These are phyloP conservation scores for Marasmius tenuissimus DNA, from an alignment of 1,284 basidiomycete species.

Conservation along the genomic window DNA sequence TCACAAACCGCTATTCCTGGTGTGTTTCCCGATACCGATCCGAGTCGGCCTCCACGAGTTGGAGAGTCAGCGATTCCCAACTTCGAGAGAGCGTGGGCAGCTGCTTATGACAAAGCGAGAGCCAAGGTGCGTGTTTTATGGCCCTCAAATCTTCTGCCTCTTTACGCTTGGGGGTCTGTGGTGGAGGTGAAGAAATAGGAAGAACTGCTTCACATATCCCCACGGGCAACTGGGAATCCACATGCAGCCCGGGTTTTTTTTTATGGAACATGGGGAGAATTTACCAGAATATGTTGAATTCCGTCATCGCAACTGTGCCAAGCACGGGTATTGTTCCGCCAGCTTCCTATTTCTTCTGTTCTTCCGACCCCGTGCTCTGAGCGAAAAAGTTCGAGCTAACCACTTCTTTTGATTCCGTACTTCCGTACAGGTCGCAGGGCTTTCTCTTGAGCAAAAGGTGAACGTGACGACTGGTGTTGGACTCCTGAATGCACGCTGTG, in stretches of 20 bases:
- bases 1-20: slow-evolving; percentile 9
- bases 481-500: slow-evolving; percentile 62
- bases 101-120: slow-evolving; percentile 11
- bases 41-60: slow-evolving; percentile 9
- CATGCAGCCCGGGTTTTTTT: too few species aligned
- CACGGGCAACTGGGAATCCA: too few species aligned
- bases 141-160: slow-evolving; percentile 3
- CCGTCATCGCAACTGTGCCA: too few species aligned
- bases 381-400: background rate
- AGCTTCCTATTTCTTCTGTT: background rate
- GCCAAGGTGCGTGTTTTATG: slow-evolving; percentile 3
- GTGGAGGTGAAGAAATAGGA: background rate
- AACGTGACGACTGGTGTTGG: slow-evolving; percentile 55
- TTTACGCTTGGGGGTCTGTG: background rate
- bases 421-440: slow-evolving; percentile 34
- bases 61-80: slow-evolving; percentile 9
- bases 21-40: slow-evolving; percentile 13
- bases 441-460: slow-evolving; percentile 52
- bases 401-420: slow-evolving; percentile 4
- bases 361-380: background rate
- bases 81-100: slow-evolving; percentile 12
- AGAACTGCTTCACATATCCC: background rate
- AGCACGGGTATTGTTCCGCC: background rate
- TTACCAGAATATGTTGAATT: too few species aligned
- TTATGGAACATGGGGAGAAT: too few species aligned